A percentile compares a stretch with the other conserved stretches of the same genome.
Conservation (phyloP, 345 rosid species). For the Arabidopsis suecica region DNA sequence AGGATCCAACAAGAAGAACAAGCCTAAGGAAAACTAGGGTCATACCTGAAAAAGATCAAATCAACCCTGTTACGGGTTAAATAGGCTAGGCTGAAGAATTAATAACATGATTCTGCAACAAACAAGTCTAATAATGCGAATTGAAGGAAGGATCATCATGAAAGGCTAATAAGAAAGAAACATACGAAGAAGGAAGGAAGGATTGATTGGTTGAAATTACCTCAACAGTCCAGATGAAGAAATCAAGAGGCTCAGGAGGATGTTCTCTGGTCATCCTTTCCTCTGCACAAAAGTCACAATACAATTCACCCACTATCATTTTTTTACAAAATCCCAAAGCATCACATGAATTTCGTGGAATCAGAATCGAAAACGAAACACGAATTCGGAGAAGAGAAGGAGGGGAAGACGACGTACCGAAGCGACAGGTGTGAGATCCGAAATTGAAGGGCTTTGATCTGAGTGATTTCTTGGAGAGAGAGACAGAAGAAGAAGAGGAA, state of each 20-base stretch:
- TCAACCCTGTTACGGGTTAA: background rate
- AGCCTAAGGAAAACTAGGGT: background rate
- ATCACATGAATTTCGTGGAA: background rate
- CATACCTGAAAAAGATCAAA: constrained; percentile 34
- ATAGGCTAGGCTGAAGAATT: background rate
- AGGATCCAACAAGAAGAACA: constrained; percentile 28
- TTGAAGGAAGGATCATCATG: background rate
- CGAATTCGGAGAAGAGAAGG: background rate
- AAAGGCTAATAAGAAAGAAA: background rate
- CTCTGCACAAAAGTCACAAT: constrained; percentile 39
- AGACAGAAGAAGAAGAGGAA: constrained; percentile 8
- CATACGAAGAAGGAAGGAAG: too few species aligned
- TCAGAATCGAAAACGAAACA: constrained; percentile 9
- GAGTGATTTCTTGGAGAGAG: constrained; percentile 43
- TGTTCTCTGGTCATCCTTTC: constrained; percentile 72
- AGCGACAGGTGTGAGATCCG: constrained; percentile 57
- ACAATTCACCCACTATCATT: constrained; percentile 31
- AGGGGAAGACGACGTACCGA: constrained; percentile 24
- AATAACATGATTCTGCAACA: constrained; percentile 15
- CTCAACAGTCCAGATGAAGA: constrained; percentile 99
- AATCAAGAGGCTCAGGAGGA: constrained; percentile 97
- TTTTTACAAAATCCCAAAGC: background rate
- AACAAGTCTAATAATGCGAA: constrained; percentile 3
- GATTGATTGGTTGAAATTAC: constrained; percentile 44
- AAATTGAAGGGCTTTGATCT: constrained; percentile 36